These are phyloP conservation scores for Chalciporus sphaerocephalus DNA, from an alignment of 768 basidiomycete genomes.

Conservation along the genomic window DNA sequence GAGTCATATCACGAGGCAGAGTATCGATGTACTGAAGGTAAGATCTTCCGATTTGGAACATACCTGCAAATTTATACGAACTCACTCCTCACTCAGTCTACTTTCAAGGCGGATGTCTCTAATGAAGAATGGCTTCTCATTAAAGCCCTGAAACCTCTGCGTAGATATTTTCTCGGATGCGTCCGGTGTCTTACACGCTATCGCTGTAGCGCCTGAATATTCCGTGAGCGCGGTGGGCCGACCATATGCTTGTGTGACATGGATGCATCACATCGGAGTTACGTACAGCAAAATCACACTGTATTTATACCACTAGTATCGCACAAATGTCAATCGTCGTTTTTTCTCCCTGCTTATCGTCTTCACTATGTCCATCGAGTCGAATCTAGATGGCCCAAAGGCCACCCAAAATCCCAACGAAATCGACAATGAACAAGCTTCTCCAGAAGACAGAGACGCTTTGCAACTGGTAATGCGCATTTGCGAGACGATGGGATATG, in stretches of 20 bases:
- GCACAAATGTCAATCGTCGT: not conserved
- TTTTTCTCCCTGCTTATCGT: not conserved
- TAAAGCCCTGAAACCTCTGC: constrained; percentile 75
- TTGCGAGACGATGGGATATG: constrained; percentile 26
- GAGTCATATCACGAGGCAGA: constrained; percentile 85
- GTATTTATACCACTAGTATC: constrained; percentile 31
- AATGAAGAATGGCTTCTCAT: constrained; percentile 94
- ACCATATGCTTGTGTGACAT: not conserved
- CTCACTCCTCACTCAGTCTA: constrained; percentile 44
- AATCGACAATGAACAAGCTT: constrained; percentile 23
- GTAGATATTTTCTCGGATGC: not conserved
- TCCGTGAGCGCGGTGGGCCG: constrained; percentile 19
- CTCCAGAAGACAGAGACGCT: constrained; percentile 42
- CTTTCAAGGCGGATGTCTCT: constrained; percentile 85
- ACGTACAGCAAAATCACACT: constrained; percentile 13
- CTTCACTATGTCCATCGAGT: constrained; percentile 22
- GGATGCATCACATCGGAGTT: constrained; percentile 24
- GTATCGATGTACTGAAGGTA: constrained; percentile 95
- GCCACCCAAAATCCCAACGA: constrained; percentile 14
- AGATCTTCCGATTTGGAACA: constrained; percentile 2
- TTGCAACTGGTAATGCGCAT: constrained; percentile 53
- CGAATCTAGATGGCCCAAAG: constrained; percentile 11
- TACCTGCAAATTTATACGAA: constrained; percentile 6
- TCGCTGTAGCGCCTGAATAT: constrained; percentile 37
- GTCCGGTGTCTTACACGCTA: not conserved